Base-by-base conservation (phyloP, 2,329 filamentous ascomycete species). In the Tolypocladium sp. region DNA sequence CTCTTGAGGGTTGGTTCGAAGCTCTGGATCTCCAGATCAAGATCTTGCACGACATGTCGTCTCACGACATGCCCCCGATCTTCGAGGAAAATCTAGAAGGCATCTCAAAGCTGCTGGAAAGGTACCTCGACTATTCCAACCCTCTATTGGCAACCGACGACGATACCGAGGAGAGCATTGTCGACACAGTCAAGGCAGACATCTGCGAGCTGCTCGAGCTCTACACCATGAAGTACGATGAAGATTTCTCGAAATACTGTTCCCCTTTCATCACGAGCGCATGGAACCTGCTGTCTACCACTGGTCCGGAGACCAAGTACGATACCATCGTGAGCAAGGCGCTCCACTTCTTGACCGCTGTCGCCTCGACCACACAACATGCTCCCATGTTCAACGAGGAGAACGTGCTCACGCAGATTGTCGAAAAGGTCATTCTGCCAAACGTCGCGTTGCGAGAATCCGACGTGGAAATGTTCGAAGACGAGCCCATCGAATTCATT, bases 401-500 rank as follows among this genome's bases (percentile, higher is more conserved):
- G 68, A 82, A 83, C 5, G 88, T 91, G 3, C 78, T 97, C 41
- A 86, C 86, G 22, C 89, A 96, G 71, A 90, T 99, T 57, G 90
- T 97, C 12, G 92, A 97, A 72, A 96, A 96, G 76, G 94, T 97
- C 60, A 90, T 99, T 59, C 77, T 99, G 63, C 93, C 94, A 12
- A 99, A 99, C 68, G 85, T 99, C 60, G 89, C 89, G 20, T 78
- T 99, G 61, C 86, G 95, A 64, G 94, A 97, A 68, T 94, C 92
- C 0, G 95, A 99, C 65, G 83, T 96, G 58, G 94, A 99, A 72
- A 82, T 96, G 65, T 97, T 99, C 67, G 94, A 99, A 71, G 95
- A 99, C 70, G 95, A 99, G 77, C 94, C 94, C 0, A 99, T 99
- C 64, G 94, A 99, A 73, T 99, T 96, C 71, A 99, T 99, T 69